Evolutionary conservation across 176 grass and related monocot species (phyloP), one percentile per base, ranked within the genome.

Genomic region (Avena eriantha): DNA sequence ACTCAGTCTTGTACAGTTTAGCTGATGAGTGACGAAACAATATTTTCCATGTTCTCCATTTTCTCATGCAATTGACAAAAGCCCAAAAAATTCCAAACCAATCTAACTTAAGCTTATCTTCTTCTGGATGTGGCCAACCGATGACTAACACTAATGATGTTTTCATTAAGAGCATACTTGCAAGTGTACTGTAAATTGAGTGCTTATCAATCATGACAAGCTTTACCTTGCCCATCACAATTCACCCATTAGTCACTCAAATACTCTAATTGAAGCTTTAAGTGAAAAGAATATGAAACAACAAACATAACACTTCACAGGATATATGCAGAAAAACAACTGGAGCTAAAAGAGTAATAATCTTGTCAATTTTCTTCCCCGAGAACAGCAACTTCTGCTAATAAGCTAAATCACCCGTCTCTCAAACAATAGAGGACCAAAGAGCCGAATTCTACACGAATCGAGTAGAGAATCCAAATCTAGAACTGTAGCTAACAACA

Each of bases 111-210:
- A 67, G 36, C 39, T 59, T 60, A 11, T 36, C 4, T 77, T 61
- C n/a, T 86, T 77, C 78, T 22, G 15, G 14, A 68, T 68, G 33
- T 89, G 59, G 15, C 10, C 60, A 89, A 22, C 18, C 34, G 58
- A 1, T 56, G 16, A 19, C 53, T 56, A 56, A 56, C 53, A 56
- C 53, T 56, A 56, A 45, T 11, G 23, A 10, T 41, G 3, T 39
- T 50, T 43, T 18, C 9, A 10, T 59, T 64, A 14, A 60, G 78
- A 46, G 16, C 69, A 80, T 76, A 53, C 70, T 41, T 35, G 10
- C 6, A 65, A 47, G 56, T 61, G 71, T 19, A 55, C 73, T 64
- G 12, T 63, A 82, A 65, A 36, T 73, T 19, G 45, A 70, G 23
- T 3, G 64, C 6, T 74, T 81, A 75, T 64, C 14, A 34, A 73